These are phyloP conservation scores for Tetracladium setigerum DNA, from an alignment of 495 filamentous ascomycete species.

Conservation along the genomic window DNA sequence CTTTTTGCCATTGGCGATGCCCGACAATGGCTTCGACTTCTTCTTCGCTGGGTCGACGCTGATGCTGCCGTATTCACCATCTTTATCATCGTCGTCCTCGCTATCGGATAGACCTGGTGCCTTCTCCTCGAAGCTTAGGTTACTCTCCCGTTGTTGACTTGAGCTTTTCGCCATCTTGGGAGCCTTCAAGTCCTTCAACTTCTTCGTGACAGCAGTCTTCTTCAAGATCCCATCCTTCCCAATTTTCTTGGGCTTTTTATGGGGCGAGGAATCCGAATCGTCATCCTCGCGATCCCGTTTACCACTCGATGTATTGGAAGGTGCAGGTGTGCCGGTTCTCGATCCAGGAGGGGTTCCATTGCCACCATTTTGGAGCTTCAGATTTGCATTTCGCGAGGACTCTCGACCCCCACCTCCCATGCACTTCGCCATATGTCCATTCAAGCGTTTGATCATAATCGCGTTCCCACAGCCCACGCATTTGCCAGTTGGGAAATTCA, in stretches of 20 bases:
- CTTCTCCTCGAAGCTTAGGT: constrained; percentile 17
- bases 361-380: constrained; percentile 46
- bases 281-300: constrained; percentile 37
- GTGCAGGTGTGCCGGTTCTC: constrained; percentile 52
- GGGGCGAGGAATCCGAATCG: constrained; percentile 29
- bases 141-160: constrained; percentile 14
- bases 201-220: constrained; percentile 12
- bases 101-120: constrained; percentile 22
- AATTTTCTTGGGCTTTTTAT: constrained; percentile 19
- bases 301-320: constrained; percentile 28
- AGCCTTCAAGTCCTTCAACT: constrained; percentile 10
- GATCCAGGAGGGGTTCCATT: constrained; percentile 48
- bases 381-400: constrained; percentile 49
- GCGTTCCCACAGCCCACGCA: constrained; percentile 57
- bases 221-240: not conserved
- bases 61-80: constrained; percentile 38
- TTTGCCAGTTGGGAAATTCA: constrained; percentile 62
- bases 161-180: constrained; percentile 14
- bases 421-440: constrained; percentile 74
- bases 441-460: constrained; percentile 52
- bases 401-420: constrained; percentile 67
- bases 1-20: constrained; percentile 21
- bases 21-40: constrained; percentile 32
- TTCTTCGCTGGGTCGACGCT: constrained; percentile 25
- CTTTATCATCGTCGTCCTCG: constrained; percentile 28